Base-by-base conservation (phyloP, 1,139 yeast genomes). In the Entelexis paramagnoliae region DNA sequence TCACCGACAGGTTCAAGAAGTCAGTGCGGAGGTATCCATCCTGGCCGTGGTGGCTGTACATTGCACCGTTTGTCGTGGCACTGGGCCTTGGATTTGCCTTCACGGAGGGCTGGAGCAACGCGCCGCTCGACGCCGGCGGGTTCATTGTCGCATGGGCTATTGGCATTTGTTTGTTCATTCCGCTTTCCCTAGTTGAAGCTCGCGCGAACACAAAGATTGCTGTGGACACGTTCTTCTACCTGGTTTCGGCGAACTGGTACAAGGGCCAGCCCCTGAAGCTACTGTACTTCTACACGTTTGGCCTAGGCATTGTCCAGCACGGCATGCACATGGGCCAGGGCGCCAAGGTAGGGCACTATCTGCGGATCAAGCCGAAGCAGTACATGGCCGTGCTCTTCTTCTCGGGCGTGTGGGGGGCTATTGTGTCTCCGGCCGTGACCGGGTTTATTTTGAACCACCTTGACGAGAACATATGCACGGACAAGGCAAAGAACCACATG, bases 261-360 rank as follows among this genome's bases (percentile, higher is more conserved):
- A 34, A 45, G 29, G 55, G 55, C 29, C 29, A 49, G 30, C 54
- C 55, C n/a, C 46, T 49, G 28, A 47, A 40, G 46, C 50, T 53
- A 8, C 44, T 54, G 9, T 52, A 53, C 42, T 52, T 53, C 48
- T 54, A 54, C 50, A 43, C 46, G 9, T 43, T 48, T 26, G 56
- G 56, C 14, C 39, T 41, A 19, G 56, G 55, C 2, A 38, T 28
- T 19, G 49, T 53, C 28, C 56, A 53, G 47, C 56, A 53, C 39
- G 55, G 47, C 16, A 53, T 53, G 56, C 56, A 53, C 50, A 52
- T 52, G 55, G 49, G 51, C 13, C 55, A 53, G 50, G 41, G 56
- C 20, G 56, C 56, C 7, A 53, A 53, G 22, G 53, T 53, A 9
- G 56, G 55, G 20, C 56, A 53, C 43, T 53, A 53, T 36, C 42